These are phyloP conservation scores for Capronia epimyces DNA, from an alignment of 2,329 filamentous ascomycete species.

Conservation along the genomic window DNA sequence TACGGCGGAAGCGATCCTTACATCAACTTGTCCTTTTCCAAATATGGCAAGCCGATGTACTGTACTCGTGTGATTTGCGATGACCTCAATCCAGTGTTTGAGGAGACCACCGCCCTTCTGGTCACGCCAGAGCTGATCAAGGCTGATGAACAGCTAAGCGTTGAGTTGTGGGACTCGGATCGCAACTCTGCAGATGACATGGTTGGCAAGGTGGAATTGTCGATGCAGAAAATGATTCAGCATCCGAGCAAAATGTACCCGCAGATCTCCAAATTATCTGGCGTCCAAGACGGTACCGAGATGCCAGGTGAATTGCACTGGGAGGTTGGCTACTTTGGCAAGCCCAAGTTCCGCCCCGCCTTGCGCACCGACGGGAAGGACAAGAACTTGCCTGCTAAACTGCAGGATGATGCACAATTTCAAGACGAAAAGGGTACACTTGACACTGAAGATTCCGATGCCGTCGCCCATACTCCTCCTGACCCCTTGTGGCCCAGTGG, in stretches of 20 bases:
- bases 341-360: conserved; percentile 78
- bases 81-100: conserved; percentile 86
- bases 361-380: conserved; percentile 84
- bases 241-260: conserved; percentile 91
- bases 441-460: conserved; percentile 69
- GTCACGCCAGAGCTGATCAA: conserved; percentile 88
- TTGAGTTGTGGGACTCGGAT: conserved; percentile 96
- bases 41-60: conserved; percentile 96
- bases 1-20: conserved; percentile 92
- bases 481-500: conserved; percentile 96
- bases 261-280: conserved; percentile 74
- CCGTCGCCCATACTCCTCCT: conserved; percentile 81
- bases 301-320: conserved; percentile 95
- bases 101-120: conserved; percentile 77
- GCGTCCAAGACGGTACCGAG: conserved; percentile 72
- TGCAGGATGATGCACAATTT: conserved; percentile 68
- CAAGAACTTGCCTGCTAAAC: conserved; percentile 64
- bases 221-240: conserved; percentile 90
- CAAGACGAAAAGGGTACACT: conserved; percentile 83
- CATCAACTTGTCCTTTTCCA: conserved; percentile 89
- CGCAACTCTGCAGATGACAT: conserved; percentile 88
- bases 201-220: conserved; percentile 88
- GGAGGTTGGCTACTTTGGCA: conserved; percentile 94
- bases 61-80: conserved; percentile 95
- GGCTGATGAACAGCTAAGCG: conserved; percentile 83